phyloP scores from a whole-genome alignment of 2,329 filamentous ascomycete species.

The Pleurostoma richardsiae region DNA sequence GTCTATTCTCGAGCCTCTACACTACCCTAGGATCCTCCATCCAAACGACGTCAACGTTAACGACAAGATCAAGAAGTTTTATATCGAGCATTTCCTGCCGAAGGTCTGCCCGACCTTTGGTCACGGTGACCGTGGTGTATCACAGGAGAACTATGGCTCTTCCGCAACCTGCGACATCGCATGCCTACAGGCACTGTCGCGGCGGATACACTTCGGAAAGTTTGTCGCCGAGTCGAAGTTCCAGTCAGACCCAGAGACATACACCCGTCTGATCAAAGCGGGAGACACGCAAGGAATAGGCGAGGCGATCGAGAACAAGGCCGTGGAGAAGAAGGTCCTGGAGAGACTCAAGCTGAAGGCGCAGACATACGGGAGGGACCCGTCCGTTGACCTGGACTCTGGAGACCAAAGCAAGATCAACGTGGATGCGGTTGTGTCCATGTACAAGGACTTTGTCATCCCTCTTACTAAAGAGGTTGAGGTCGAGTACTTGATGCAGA shows the following conservation, averaged over 20 bases:
- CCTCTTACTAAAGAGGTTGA: conserved; percentile 97
- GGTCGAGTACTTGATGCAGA: conserved; percentile 96
- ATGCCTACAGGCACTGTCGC: conserved; percentile 82
- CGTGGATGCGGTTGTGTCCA: conserved; percentile 81
- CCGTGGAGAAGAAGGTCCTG: conserved; percentile 87
- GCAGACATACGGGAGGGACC: conserved; percentile 88
- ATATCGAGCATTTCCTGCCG: conserved; percentile 78
- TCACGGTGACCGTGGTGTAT: conserved; percentile 75
- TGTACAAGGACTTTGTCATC: conserved; percentile 92
- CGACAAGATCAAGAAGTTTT: conserved; percentile 76
- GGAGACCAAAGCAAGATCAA: conserved; percentile 75
- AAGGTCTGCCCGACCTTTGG: conserved; percentile 73
- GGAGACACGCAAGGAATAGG: conserved; percentile 78
- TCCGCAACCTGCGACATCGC: conserved; percentile 86
- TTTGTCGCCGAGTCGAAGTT: conserved; percentile 98
- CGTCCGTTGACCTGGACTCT: conserved; percentile 53
- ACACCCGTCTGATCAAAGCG: conserved; percentile 76
- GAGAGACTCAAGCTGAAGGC: conserved; percentile 84
- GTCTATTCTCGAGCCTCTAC: conserved; percentile 79
- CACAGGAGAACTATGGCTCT: conserved; percentile 92
- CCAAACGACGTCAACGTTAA: conserved; percentile 90
- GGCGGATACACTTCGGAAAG: conserved; percentile 95
- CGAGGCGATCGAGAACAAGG: conserved; percentile 82
- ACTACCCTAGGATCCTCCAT: conserved; percentile 86
- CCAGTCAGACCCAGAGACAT: conserved; percentile 72